A percentile compares a stretch with the other conserved stretches of the same genome.
phyloP scores from a whole-genome alignment of 371 early-diverging fungal genomes.

The Actinomortierella wolfii region DNA sequence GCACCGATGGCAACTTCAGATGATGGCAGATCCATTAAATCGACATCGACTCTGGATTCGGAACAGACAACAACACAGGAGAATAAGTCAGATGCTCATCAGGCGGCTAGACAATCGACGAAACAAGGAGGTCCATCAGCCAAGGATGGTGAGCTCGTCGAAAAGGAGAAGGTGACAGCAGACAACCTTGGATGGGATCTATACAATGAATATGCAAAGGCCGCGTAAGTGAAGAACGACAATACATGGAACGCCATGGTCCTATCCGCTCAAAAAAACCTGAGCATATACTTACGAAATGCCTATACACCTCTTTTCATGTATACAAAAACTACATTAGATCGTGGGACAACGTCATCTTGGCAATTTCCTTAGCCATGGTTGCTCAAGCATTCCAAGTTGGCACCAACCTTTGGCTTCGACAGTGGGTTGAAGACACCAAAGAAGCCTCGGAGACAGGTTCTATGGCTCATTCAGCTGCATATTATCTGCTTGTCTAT shows the following conservation, averaged over 20 bases:
- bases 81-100: slow-evolving; percentile 54
- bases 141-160: no score
- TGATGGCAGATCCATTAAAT: no score
- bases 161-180: slow-evolving; percentile 27
- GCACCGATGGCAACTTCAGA: no score
- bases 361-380: neutral
- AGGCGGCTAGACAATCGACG: slow-evolving; percentile 4
- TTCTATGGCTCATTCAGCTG: slow-evolving; percentile 18
- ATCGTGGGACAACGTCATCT: neutral
- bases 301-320: slow-evolving; percentile 52
- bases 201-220: no score
- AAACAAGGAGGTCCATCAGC: no score
- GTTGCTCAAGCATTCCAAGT: slow-evolving; percentile 8
- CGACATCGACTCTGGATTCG: slow-evolving; percentile 45
- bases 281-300: slow-evolving; percentile 49
- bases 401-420: slow-evolving; percentile 60
- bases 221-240: slow-evolving; percentile 51
- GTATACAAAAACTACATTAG: slow-evolving; percentile 1
- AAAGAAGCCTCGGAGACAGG: slow-evolving; percentile 20
- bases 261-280: slow-evolving; percentile 12
- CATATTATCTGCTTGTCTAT: slow-evolving; percentile 74
- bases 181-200: no score
- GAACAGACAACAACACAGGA: slow-evolving; percentile 59
- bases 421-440: slow-evolving; percentile 60
- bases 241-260: no score